These are phyloP conservation scores for Neofusicoccum cordaticola DNA, from an alignment of 2,329 filamentous ascomycete species.

Conservation along the genomic window DNA sequence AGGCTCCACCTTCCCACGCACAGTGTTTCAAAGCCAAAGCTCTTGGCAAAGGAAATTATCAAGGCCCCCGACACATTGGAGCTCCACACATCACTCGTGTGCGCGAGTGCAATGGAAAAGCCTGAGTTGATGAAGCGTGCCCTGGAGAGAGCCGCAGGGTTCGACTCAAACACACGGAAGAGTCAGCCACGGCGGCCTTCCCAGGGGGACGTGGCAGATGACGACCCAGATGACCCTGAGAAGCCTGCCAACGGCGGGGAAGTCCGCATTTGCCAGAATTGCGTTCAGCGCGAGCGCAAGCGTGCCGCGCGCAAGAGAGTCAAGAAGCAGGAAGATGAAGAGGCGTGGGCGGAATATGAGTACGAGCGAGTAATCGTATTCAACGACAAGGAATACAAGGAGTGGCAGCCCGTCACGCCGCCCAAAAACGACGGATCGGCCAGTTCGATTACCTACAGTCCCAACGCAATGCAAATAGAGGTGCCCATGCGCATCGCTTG, in stretches of 20 bases:
- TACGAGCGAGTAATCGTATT: conserved; percentile 43
- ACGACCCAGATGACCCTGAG: conserved; percentile 60
- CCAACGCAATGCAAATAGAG: conserved; percentile 66
- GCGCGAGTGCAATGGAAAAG: conserved; percentile 86
- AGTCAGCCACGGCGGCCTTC: conserved; percentile 28
- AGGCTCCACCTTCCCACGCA: conserved; percentile 83
- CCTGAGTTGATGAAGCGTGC: conserved; percentile 65
- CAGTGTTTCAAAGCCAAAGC: conserved; percentile 91
- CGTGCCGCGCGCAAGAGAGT: conserved; percentile 88
- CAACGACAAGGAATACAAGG: conserved; percentile 38
- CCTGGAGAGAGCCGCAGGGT: conserved; percentile 56
- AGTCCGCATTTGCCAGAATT: conserved; percentile 87
- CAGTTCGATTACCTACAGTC: not conserved
- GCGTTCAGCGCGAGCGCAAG: conserved; percentile 87
- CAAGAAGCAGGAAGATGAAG: conserved; percentile 89
- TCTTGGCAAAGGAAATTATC: conserved; percentile 71
- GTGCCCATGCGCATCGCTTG: conserved; percentile 93
- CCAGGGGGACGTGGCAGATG: conserved; percentile 41
- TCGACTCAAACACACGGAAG: conserved; percentile 38
- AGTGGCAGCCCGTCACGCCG: conserved; percentile 20
- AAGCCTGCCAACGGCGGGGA: conserved; percentile 87
- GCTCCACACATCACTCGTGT: conserved; percentile 78
- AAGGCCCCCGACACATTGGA: conserved; percentile 72
- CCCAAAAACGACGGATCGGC: not conserved
- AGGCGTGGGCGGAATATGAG: conserved; percentile 63